Evolutionary conservation across 1,139 yeast species (phyloP).

Genomic region (Sugiyamaella sp.): DNA sequence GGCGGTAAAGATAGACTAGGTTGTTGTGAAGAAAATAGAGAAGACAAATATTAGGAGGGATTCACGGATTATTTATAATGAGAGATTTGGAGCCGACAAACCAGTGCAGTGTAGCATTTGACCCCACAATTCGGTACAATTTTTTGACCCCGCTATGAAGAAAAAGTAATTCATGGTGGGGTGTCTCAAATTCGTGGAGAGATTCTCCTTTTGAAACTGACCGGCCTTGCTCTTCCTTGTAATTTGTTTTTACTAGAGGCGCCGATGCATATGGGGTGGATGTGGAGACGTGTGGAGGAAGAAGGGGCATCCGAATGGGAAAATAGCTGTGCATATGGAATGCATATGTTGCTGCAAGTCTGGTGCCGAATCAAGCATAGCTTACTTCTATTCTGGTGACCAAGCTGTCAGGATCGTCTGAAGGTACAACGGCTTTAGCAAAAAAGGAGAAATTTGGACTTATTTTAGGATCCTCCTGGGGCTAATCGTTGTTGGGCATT

Average conservation of each 20-base stretch:
- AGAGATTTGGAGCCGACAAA: background rate
- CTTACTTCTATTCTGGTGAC: background rate
- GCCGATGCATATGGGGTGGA: background rate
- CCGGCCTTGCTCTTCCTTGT: background rate
- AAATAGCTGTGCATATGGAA: background rate
- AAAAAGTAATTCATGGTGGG: background rate
- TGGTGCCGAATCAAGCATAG: background rate
- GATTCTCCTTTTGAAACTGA: background rate
- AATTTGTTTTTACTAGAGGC: background rate
- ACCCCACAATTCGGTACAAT: background rate
- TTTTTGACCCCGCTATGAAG: constrained; percentile 1
- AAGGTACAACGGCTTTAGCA: background rate
- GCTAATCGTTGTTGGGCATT: background rate
- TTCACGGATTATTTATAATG: constrained; percentile 11
- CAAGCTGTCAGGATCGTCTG: background rate
- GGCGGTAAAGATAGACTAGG: background rate
- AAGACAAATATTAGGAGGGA: background rate
- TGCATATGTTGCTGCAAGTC: background rate
- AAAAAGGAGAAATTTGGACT: too few relatives aligned
- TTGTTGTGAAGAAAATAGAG: background rate
- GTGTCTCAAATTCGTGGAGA: background rate
- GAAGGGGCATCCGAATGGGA: background rate
- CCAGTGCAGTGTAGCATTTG: background rate
- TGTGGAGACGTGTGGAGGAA: background rate
- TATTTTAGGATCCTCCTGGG: background rate